Evolutionary conservation across 1,284 basidiomycete genomes (phyloP), one percentile per base, ranked within the genome.

Genomic region (Irpex sp.): DNA sequence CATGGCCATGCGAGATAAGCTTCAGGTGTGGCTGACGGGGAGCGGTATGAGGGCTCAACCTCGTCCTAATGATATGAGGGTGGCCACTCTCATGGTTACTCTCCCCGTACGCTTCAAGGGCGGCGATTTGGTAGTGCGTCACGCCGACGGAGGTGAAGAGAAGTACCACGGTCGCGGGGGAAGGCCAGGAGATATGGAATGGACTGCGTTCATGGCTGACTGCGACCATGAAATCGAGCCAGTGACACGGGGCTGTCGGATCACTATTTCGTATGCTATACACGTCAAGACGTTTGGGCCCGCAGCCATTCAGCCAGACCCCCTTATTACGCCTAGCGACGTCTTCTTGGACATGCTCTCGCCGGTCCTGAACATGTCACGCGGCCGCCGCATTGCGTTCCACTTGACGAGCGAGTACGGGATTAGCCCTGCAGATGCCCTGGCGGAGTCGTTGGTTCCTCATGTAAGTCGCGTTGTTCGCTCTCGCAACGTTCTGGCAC

Each of bases 191-290:
- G 84, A 89, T 66, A 77, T 92, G 65, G 89, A 92, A 64, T 92
- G 90, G 90, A 81, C 85, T 0, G 90, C 88, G 19, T 88, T 89
- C 76, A 78, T 86, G 61, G 79, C 84, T 3, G 89, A 92, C 65
- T 90, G 88, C 73, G 85, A 90, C 39, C 85, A 87, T 68, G 88
- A 90, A 70, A 81, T 91, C 63, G 88, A 91, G 71, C 78, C 81
- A 3, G 84, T 93, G 60, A 81, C 85, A 68, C 84, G 85, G 67
- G 91, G 90, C 8, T 89, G 86, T 68, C 78, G 87, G 56, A 76
- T 92, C 66, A 83, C 83, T 36, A 79, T 92, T 59, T 84, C 88
- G 39, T 93, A 91, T 70, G 87, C 81, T 2, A 81, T 93, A 17
- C 87, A 86, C 67, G 75, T 90, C 63, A 85, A 82, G 75, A 83